Base-by-base conservation (phyloP, 345 rosid genomes). In the Hibiscus mutabilis region DNA sequence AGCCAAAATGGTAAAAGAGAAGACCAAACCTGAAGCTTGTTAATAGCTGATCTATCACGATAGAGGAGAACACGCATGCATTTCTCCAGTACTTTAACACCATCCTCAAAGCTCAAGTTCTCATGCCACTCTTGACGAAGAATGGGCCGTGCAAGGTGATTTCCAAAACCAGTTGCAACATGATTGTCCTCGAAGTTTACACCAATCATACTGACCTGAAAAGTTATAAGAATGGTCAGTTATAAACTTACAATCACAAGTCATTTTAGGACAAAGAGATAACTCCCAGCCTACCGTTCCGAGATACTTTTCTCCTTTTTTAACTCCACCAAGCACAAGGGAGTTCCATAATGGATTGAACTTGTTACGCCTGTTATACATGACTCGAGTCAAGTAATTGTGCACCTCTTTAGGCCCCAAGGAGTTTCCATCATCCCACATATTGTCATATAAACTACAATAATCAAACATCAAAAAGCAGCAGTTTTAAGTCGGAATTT, bases 381-480 rank as follows among this genome's bases (percentile, higher is more conserved):
- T 92, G 60, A 95, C 87, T 35, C 98, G 84, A 15, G 96, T 92
- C 79, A 95, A 82, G 73, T 92, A 95, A 86, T 80, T 95, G 85
- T 95, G 99, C 76, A 95, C 87, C 85, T 95, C 99, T 77, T 95
- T 95, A 22, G 99, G 99, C 71, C 99, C 99, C 84, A 95, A 82
- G 16, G 99, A 92, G 80, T 95, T 92, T 49, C 96, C 97, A 74
- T 92, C 99, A 86, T 95, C 99, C 98, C 99, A 92, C 99, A 95
- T 92, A 68, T 92, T 89, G 86, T 95, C 99, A 76, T 95, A 80
- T 63, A 95, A 79, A 79, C 99, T 95, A 86, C 73, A 83, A 79
- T 9, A 40, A 80, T 33, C n/a, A 22, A 73, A 71, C 46, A 57
- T 66, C 46, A 58, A 53, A 53, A 72, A 65, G n/a, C 15, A 37